Evolutionary conservation across 208 protist species (phyloP), one percentile per base, ranked within the genome.

Genomic region (Trypanosoma avium): DNA sequence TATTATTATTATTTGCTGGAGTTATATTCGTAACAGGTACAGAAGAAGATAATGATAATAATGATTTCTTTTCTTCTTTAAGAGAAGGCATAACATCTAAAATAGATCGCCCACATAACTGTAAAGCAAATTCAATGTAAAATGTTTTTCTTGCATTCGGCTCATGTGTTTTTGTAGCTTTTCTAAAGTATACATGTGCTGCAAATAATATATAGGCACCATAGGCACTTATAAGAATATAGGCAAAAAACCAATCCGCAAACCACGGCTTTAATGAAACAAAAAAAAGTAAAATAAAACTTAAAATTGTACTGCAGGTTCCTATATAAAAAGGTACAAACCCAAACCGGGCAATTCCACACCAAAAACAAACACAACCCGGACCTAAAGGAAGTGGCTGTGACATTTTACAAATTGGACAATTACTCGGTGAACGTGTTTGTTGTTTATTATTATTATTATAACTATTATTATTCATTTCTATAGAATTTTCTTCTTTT

Each of bases 351-450:
- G 78, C 74, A 12, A 84, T 61, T 50, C 80, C 67, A 45, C 82
- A 88, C 82, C 82, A 88, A 46, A 84, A 81, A 53, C 82, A 88
- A 3, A 88, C 82, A 57, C 75, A 48, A 9, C 82, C 82, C 15
- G 78, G 82, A 3, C 68, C 68, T 10, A 84, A 67, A 30, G 43
- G 55, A 17, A 43, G 27, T 17, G 77, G 67, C 9, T 88, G 69
- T 43, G 47, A 19, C 49, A 70, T 73, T 38, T 80, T 79, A 69
- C 82, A 88, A 50, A 88, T 78, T 4, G 77, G 78, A 67, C 78
- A 88, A 59, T 60, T 57, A 24, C 73, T 73, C 4, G 6, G 22
- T 22, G 33, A 21, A 45, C 38, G 19, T n/a, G 52, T 1, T 38
- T 65, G 59, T 21, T 60, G 55, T 27, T 27, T 38, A 15, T 19